Evolutionary conservation across 2,329 filamentous ascomycete species (phyloP).

Genomic region (Colletotrichum sp.): DNA sequence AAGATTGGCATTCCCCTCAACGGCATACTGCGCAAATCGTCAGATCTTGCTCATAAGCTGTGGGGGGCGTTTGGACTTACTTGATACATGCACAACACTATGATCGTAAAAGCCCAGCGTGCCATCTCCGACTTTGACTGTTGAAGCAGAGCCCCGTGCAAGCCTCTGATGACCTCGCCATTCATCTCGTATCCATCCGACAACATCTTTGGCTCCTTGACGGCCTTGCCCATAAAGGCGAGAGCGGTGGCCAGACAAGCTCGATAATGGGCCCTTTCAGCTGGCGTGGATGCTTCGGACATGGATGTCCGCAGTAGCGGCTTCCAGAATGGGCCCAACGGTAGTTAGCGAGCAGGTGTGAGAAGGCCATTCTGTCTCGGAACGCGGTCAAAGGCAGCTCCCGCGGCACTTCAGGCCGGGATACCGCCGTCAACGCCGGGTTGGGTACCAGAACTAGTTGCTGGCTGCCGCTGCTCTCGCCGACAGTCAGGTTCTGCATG

Average conservation of each 20-base stretch:
- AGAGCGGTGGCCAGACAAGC: conserved; percentile 4
- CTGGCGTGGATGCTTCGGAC: neutral
- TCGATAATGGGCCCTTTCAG: neutral
- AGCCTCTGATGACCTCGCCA: neutral
- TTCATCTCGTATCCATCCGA: conserved; percentile 4
- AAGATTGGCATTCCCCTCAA: neutral
- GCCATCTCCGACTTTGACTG: neutral
- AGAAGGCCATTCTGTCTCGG: conserved; percentile 3
- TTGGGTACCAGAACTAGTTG: neutral
- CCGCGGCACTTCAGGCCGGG: neutral
- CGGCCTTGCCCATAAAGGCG: neutral
- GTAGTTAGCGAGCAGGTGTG: conserved; percentile 1
- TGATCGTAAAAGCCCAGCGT: neutral
- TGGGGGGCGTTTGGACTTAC: neutral
- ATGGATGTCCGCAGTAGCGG: neutral
- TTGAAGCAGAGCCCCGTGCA: neutral
- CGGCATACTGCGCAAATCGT: neutral
- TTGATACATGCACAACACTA: conserved; percentile 5
- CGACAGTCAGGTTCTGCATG: neutral
- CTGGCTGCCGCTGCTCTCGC: neutral
- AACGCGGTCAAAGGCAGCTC: conserved; percentile 1
- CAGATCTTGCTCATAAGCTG: neutral
- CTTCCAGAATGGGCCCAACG: conserved; percentile 7
- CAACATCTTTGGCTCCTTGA: neutral
- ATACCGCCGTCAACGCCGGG: neutral